Base-by-base conservation (phyloP, 1,284 basidiomycete species). In the Megacollybia platyphylla region DNA sequence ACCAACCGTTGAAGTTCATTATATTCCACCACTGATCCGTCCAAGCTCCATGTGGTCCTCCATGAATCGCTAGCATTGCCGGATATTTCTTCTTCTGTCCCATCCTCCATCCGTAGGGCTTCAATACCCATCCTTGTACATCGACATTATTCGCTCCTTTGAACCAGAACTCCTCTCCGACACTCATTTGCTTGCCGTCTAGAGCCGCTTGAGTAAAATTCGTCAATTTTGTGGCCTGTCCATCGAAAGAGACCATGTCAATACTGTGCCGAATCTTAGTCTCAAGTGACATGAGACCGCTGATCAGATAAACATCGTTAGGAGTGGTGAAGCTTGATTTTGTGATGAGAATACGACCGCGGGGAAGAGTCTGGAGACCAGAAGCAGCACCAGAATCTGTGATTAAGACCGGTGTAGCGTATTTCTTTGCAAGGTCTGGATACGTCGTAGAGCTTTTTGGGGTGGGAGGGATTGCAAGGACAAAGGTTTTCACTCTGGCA, bases 121-220 rank as follows among this genome's bases (percentile, higher is more conserved):
- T 88, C 47, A 91, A 50, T 10, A 77, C 63, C 82, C 82, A 94
- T 1, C 87, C 88, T 45, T 93, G 89, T 15, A 94, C 79, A 39
- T 71, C 58, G 52, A 71, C 74, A 24, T 24, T 24, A 9, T 69
- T 74, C 3, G 83, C 86, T 8, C 92, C 91, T 43, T 76, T 71
- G 64, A 92, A 94, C 78, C 80, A 90, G 54, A 94, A 83, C 45
- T 85, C 77, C 53, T 92, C 80, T 5, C 80, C 84, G 6, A 57
- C 51, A 42, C 64, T 63, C 31, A 92, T 64, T 8, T 60, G 50
- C 56, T 81, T 79, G 1, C 61, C 70, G 44, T 72, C 62, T 29
- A 94, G 63, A 1, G 64, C 68, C 3, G 66, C 55, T 31, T 64
- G 66, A 0, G 81, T 73, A 52, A 92, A 74, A 30, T 63, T 57